phyloP scores from a whole-genome alignment of 2,329 filamentous ascomycete species.

The Pyrenochaeta sp. region DNA sequence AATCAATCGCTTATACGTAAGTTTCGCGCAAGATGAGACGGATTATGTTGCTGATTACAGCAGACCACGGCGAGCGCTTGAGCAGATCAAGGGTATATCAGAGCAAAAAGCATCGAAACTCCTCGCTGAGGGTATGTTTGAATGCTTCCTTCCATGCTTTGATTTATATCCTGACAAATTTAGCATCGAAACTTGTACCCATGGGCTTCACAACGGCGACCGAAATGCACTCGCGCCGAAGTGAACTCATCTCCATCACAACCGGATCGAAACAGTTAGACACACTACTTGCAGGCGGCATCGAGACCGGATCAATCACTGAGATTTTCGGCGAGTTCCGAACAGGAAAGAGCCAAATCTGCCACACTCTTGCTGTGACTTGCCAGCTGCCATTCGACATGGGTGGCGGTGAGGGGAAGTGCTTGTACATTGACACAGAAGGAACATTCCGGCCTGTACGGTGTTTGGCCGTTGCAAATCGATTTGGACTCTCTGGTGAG shows the following conservation, averaged over 20 bases:
- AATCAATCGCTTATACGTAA: conserved; percentile 92
- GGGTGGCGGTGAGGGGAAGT: conserved; percentile 98
- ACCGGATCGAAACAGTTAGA: conserved; percentile 98
- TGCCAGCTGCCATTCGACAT: conserved; percentile 98
- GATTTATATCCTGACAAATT: conserved; percentile 5
- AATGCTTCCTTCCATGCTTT: neutral
- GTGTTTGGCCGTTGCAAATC: conserved; percentile 87
- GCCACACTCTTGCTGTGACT: conserved; percentile 97
- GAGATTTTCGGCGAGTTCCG: conserved; percentile 98
- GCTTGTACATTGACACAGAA: conserved; percentile 97
- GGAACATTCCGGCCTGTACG: conserved; percentile 93
- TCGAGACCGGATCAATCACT: conserved; percentile 97
- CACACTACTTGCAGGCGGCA: conserved; percentile 89
- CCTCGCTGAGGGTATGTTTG: conserved; percentile 78
- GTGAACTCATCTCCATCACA: conserved; percentile 96
- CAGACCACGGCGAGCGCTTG: conserved; percentile 75
- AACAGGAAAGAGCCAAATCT: conserved; percentile 98
- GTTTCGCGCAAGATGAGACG: conserved; percentile 25
- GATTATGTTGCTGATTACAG: conserved; percentile 29
- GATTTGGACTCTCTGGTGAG: conserved; percentile 93
- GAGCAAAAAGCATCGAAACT: conserved; percentile 96
- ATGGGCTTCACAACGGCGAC: conserved; percentile 99
- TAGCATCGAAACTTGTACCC: conserved; percentile 93
- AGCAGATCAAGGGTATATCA: conserved; percentile 97
- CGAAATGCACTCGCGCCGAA: conserved; percentile 97